Base-by-base conservation (phyloP, 2,329 filamentous ascomycete genomes). In the Albophoma yamanashiensis region DNA sequence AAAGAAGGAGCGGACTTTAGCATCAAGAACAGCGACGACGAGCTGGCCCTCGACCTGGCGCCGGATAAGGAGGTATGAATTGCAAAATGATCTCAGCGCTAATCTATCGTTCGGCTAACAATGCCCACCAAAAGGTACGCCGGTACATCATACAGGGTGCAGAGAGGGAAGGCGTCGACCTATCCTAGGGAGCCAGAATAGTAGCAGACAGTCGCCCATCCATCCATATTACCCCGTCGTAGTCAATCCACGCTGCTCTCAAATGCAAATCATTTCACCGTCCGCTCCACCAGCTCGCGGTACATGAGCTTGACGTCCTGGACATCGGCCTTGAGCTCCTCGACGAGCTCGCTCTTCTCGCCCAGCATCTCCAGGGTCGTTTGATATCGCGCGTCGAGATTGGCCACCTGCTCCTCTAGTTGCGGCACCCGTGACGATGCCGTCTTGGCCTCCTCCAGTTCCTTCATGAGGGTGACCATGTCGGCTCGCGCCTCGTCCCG, bases 281-380 rank as follows among this genome's bases (percentile, higher is more conserved):
- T 93, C 70, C 87, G 85, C 76, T 96, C 90, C 56, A 96, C 89
- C 72, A 99, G 76, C 71, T 97, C 93, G 65, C 91, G 85, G 77
- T 97, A 97, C 82, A 99, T 96, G 69, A 87, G 88, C 79, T 99
- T 99, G 72, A 99, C 81, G 78, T 99, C 94, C 65, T 86, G 80
- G 58, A 99, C 89, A 78, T 97, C 94, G 15, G 89, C 88, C 73
- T 82, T 86, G 65, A 99, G 78, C 79, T 99, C 94, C 70, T 96
- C 92, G 2, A 96, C 92, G 69, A 89, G 78, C 79, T 99, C 94
- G 73, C 91, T 96, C 83, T 96, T 96, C 82, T 99, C 94, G 1
- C 94, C 94, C 60, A 99, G 76, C 85, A 97, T 88, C 76, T 97
- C 92, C 58, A 99, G 79, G 62, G 91, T 95, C 17, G 92, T 94